Evolutionary conservation across 108 stramenopile genomes (phyloP).

Genomic region (Thalassiosira profunda): DNA sequence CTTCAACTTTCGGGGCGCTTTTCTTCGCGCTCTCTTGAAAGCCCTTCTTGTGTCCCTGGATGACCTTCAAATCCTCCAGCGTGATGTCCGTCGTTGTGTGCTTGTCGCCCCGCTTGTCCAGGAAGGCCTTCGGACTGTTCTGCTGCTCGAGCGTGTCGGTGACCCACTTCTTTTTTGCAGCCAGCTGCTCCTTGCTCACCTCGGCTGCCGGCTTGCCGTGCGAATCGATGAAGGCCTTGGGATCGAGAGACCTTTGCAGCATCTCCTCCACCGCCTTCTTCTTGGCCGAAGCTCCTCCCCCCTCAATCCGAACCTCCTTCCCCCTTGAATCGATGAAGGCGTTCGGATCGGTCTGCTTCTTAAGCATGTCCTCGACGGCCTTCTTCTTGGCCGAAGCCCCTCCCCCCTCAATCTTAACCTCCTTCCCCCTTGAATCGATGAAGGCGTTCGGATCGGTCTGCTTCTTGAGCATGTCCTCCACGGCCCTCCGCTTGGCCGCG

Average conservation of each 20-base stretch:
- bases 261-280: slow-evolving; percentile 1
- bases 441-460: not conserved
- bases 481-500: slow-evolving; percentile 1
- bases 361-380: not conserved
- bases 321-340: not conserved
- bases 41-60: too few relatives aligned
- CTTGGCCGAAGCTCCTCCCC: not conserved
- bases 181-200: too few relatives aligned
- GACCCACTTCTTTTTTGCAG: too few relatives aligned
- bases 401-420: not conserved
- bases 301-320: too few relatives aligned
- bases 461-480: not conserved
- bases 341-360: slow-evolving; percentile 1
- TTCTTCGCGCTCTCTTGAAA: too few relatives aligned
- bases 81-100: too few relatives aligned
- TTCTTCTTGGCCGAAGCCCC: not conserved
- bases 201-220: too few relatives aligned
- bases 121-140: too few relatives aligned
- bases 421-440: not conserved
- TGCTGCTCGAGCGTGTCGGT: too few relatives aligned
- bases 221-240: not conserved
- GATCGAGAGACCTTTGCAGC: not conserved
- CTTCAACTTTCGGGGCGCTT: not conserved
- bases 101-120: too few relatives aligned
- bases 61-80: too few relatives aligned